These are phyloP conservation scores for Protoeuglena noctilucae DNA, from an alignment of 139 green algal genomes.

Conservation along the genomic window DNA sequence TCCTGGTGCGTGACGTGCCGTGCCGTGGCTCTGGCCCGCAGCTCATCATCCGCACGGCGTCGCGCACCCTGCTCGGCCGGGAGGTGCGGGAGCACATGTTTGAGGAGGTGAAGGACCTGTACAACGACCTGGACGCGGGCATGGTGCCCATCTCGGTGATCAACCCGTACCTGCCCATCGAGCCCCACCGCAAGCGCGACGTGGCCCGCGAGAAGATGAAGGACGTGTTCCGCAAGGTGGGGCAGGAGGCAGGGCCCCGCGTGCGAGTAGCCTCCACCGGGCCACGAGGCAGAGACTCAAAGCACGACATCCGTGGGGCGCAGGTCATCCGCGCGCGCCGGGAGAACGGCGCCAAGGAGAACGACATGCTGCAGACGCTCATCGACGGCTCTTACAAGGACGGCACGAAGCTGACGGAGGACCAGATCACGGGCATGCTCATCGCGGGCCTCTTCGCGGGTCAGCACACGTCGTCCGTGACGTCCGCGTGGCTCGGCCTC, in stretches of 20 bases:
- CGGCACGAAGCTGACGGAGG: conserved; percentile 60
- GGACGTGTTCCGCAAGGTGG: conserved; percentile 70
- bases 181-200: conserved; percentile 70
- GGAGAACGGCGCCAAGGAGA: conserved; percentile 34
- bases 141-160: conserved; percentile 91
- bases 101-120: conserved; percentile 58
- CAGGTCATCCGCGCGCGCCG: conserved; percentile 63
- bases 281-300: too few species aligned
- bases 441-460: conserved; percentile 93
- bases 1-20: too few species aligned
- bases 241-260: too few species aligned
- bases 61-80: conserved; percentile 34
- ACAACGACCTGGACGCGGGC: conserved; percentile 89
- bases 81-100: conserved; percentile 93
- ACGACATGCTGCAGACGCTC: conserved; percentile 70
- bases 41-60: conserved; percentile 76
- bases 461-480: conserved; percentile 94
- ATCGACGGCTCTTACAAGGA: conserved; percentile 76
- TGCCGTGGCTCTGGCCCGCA: too few species aligned
- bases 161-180: conserved; percentile 85
- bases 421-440: conserved; percentile 91
- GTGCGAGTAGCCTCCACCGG: too few species aligned
- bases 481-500: conserved; percentile 74
- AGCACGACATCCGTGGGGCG: too few species aligned
- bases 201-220: conserved; percentile 37